Evolutionary conservation across 192 early-diverging fungal species (phyloP), one percentile per base, ranked within the genome.

Genomic region (Powellomyces hirtus): DNA sequence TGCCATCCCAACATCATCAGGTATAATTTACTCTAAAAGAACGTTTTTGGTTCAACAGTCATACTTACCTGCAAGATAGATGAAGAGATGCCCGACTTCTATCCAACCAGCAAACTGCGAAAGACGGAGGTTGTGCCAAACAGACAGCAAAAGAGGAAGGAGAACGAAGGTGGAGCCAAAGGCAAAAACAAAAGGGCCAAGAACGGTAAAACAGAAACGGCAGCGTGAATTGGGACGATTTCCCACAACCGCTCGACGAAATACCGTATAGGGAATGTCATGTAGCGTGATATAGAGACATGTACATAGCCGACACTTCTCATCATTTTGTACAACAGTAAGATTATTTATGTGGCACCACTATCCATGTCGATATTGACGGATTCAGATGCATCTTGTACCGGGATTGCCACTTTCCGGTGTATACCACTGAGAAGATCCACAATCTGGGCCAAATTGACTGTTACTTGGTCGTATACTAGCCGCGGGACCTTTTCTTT

Each of bases 41-140:
- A 33, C 26, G 14, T 6, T 10, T 31, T 20, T 22, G 3, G 7
- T 0, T 18, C 51, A 22, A 6, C 29, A 20, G 7, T 76, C 59
- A 44, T 62, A 14, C 68, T 71, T 62, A 73, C 75, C 46, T 77
- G 72, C n/a, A 75, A 66, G 42, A 37, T 62, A 58, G 83, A 75
- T 5, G 75, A 81, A 20, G 45, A 37, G 0, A 46, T 83, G 20
- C 81, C 81, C 6, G 81, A 86, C 33, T 67, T 75, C 35, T 71
- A 76, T 50, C 53, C 70, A 14, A 84, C 71, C 6, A 75, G 75
- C 38, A 81, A 84, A 49, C 60, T 82, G 62, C 77, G 84, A 36
- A 86, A 86, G 68, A 70, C n/a, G 14, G 59, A 26, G 18, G 59
- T 10, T 13, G 24, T 3, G 2, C 49, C n/a, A 5, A 45, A 49